These are phyloP conservation scores for Magnaporthales sp. DNA, from an alignment of 2,329 filamentous ascomycete species.

Conservation along the genomic window DNA sequence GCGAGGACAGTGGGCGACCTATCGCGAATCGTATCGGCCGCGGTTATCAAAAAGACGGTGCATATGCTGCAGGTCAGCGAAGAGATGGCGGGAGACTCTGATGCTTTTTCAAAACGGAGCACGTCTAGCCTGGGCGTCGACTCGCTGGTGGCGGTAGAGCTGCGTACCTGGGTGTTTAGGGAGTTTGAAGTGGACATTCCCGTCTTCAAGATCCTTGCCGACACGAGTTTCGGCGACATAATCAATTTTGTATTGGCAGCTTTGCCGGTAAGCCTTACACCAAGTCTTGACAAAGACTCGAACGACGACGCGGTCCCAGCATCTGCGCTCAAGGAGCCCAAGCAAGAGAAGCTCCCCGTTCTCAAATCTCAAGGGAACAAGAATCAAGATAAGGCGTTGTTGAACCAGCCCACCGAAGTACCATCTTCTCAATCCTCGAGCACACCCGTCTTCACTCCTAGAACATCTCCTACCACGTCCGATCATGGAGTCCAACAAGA, in stretches of 20 bases:
- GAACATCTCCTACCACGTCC: neutral
- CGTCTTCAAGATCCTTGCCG: slow-evolving; percentile 34
- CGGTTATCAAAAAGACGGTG: neutral
- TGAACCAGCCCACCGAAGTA: neutral
- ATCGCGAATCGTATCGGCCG: neutral
- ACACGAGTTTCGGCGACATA: neutral
- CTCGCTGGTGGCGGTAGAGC: slow-evolving; percentile 22
- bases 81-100: neutral
- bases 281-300: neutral
- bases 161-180: slow-evolving; percentile 38
- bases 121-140: slow-evolving; percentile 15
- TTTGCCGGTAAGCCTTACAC: neutral
- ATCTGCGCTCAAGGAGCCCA: neutral
- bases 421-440: neutral
- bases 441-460: neutral
- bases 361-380: neutral
- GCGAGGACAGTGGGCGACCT: neutral
- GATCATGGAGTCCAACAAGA: neutral
- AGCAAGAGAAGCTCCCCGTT: neutral
- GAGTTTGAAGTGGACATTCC: slow-evolving; percentile 33
- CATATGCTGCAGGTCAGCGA: neutral
- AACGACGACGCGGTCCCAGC: neutral
- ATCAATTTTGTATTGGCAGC: neutral
- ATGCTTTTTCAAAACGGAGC: neutral
- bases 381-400: neutral